Conservation (phyloP, 176 grass and related monocot species). For the Cocos nucifera region DNA sequence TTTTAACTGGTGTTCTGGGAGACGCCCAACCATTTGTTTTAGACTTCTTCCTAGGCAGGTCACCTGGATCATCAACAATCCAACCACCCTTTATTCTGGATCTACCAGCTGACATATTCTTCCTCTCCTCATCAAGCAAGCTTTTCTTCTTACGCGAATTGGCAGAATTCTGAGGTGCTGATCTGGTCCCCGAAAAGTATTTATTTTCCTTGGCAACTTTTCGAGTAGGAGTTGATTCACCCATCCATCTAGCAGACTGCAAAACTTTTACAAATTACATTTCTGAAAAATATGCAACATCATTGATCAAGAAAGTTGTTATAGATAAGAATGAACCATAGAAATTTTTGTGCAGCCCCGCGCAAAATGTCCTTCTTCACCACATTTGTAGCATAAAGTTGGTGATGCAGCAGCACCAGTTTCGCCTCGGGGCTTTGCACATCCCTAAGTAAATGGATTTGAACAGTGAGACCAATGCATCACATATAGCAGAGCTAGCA, state of each 20-base stretch:
- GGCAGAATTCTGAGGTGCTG: conserved; percentile 34
- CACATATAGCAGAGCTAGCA: background rate
- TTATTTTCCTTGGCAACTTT: conserved; percentile 33
- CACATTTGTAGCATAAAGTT: conserved; percentile 44
- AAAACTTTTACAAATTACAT: conserved; percentile 13
- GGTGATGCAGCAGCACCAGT: conserved; percentile 19
- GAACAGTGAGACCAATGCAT: background rate
- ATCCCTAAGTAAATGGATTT: conserved; percentile 43
- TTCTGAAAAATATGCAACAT: background rate
- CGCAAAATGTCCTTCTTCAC: conserved; percentile 71
- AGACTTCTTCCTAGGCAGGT: conserved; percentile 45
- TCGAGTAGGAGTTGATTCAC: conserved; percentile 29
- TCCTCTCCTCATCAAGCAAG: conserved; percentile 41
- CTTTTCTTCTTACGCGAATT: conserved; percentile 46
- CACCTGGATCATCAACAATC: conserved; percentile 40
- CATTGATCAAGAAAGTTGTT: background rate
- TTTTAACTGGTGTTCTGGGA: conserved; percentile 29
- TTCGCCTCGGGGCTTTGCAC: conserved; percentile 68
- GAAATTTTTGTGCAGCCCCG: conserved; percentile 57
- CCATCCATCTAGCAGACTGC: conserved; percentile 36
- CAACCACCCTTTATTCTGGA: conserved; percentile 58
- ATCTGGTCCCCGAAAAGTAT: conserved; percentile 40
- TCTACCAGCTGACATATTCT: conserved; percentile 26
- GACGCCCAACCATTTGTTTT: conserved; percentile 40
- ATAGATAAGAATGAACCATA: conserved; percentile 33